These are phyloP conservation scores for Leucosporidium creatinivorum DNA, from an alignment of 768 basidiomycete genomes.

Conservation along the genomic window DNA sequence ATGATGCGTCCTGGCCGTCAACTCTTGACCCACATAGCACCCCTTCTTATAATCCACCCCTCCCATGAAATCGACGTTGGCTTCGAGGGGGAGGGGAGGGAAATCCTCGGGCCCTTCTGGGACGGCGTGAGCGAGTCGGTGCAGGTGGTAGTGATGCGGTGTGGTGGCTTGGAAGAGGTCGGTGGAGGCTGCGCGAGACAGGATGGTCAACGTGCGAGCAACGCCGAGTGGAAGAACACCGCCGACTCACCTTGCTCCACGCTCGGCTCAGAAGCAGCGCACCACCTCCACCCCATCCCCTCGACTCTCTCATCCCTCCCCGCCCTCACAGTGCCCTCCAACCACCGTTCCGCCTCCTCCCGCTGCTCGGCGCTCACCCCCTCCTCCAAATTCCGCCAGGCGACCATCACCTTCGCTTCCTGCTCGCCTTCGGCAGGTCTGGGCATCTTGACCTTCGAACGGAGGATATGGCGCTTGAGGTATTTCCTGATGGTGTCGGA, in stretches of 20 bases:
- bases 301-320: slow-evolving; percentile 12
- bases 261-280: not conserved
- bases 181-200: slow-evolving; percentile 14
- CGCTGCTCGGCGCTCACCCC: slow-evolving; percentile 38
- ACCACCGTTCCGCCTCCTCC: slow-evolving; percentile 18
- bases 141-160: slow-evolving; percentile 53
- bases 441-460: slow-evolving; percentile 72
- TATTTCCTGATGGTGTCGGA: slow-evolving; percentile 55
- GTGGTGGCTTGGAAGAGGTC: slow-evolving; percentile 13
- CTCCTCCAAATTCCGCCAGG: slow-evolving; percentile 49
- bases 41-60: slow-evolving; percentile 96
- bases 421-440: slow-evolving; percentile 56
- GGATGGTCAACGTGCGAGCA: no score
- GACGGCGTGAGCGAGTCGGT: slow-evolving; percentile 72
- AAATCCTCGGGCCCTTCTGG: slow-evolving; percentile 81
- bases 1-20: slow-evolving; percentile 93
- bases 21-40: slow-evolving; percentile 95
- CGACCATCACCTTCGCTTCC: slow-evolving; percentile 72
- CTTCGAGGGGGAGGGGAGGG: slow-evolving; percentile 84
- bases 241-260: no score
- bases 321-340: not conserved
- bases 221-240: no score
- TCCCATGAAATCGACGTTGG: slow-evolving; percentile 89
- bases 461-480: slow-evolving; percentile 75
- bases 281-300: slow-evolving; percentile 23